Conservation (phyloP, 2,329 filamentous ascomycete genomes). For the Fusarium palustre region DNA sequence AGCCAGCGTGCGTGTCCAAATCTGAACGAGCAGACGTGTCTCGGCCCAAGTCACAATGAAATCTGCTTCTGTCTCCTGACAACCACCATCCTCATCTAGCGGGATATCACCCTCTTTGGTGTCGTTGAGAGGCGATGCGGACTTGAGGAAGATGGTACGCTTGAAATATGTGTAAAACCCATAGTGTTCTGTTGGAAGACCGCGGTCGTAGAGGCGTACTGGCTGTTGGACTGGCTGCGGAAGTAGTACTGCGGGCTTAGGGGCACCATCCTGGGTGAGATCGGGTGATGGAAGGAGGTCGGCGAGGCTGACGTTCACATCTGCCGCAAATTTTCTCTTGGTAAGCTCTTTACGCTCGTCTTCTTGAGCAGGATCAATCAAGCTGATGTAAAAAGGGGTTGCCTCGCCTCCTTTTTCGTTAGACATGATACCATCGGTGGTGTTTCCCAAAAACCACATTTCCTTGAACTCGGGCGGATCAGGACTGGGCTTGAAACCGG, state of each 20-base stretch:
- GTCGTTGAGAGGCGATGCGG: constrained; percentile 61
- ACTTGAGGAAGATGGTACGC: constrained; percentile 84
- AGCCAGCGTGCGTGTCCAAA: constrained; percentile 68
- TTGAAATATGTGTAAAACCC: constrained; percentile 95
- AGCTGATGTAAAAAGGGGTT: constrained; percentile 88
- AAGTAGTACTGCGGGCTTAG: constrained; percentile 77
- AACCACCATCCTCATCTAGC: constrained; percentile 67
- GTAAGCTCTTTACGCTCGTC: constrained; percentile 46
- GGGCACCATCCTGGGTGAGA: constrained; percentile 75
- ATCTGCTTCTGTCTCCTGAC: constrained; percentile 63
- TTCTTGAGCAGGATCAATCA: constrained; percentile 64
- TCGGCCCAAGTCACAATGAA: constrained; percentile 69
- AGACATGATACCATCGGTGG: constrained; percentile 78
- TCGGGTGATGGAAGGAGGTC: constrained; percentile 72
- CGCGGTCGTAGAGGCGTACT: constrained; percentile 86
- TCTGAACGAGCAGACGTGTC: constrained; percentile 72
- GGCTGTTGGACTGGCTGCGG: constrained; percentile 80
- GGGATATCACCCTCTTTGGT: constrained; percentile 57
- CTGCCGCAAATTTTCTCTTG: constrained; percentile 37
- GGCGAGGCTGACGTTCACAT: constrained; percentile 45
- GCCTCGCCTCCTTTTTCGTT: constrained; percentile 82
- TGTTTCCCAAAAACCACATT: constrained; percentile 84
- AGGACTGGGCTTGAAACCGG: constrained; percentile 63
- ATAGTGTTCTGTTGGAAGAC: constrained; percentile 84
- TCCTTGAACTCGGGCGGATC: constrained; percentile 73